phyloP scores from a whole-genome alignment of 176 grass and related monocot species.

The Bolboschoenus planiculmis region DNA sequence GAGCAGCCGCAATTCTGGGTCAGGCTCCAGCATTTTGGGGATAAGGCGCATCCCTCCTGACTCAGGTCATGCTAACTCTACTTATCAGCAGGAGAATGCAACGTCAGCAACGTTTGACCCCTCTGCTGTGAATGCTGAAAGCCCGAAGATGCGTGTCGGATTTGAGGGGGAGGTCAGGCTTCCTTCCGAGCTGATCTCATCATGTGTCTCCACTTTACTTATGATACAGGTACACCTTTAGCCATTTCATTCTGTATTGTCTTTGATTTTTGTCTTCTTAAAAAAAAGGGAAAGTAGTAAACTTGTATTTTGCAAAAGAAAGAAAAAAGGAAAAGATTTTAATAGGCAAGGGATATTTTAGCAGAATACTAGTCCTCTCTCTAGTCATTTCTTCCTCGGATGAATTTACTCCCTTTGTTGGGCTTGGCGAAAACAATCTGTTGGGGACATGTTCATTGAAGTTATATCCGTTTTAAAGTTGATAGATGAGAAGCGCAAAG shows the following conservation, averaged over 20 bases:
- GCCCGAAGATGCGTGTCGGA: constrained; percentile 33
- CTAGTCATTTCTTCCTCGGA: neutral
- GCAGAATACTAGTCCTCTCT: neutral
- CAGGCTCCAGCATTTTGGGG: constrained; percentile 59
- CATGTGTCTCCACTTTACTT: constrained; percentile 66
- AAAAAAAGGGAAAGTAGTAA: neutral
- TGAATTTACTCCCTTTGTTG: neutral
- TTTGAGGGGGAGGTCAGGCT: constrained; percentile 40
- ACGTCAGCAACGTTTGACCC: constrained; percentile 18
- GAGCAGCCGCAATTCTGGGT: constrained; percentile 40
- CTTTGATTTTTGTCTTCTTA: neutral
- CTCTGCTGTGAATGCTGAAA: constrained; percentile 13
- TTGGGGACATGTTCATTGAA: neutral
- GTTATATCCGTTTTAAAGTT: neutral
- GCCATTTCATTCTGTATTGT: neutral
- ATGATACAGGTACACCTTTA: constrained; percentile 82
- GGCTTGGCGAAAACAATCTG: neutral
- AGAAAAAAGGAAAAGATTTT: neutral
- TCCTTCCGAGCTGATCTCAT: constrained; percentile 73
- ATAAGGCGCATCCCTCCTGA: constrained; percentile 62
- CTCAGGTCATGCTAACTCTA: constrained; percentile 57
- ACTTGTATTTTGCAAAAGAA: neutral
- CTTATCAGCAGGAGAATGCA: constrained; percentile 46
- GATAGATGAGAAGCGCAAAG: neutral
- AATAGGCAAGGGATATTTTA: neutral